Evolutionary conservation across 768 basidiomycete species (phyloP), one percentile per base, ranked within the genome.

Genomic region (Russula olivacea): DNA sequence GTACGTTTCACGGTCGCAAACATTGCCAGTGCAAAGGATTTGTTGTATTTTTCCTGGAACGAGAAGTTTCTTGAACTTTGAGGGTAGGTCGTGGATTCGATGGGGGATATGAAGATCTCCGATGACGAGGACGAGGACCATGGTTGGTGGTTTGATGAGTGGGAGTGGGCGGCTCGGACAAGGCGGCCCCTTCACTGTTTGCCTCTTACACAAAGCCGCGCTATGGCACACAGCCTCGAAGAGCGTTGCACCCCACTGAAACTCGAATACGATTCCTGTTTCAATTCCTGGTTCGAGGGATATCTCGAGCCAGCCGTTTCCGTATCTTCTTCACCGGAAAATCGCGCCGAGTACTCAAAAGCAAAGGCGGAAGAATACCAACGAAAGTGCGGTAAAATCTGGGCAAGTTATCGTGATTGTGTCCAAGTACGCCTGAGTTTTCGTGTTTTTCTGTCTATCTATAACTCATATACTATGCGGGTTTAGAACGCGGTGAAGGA

Each of bases 21-120:
- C 88, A 72, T 98, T 98, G 52, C 97, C 97, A 0, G 96, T 98
- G 73, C 93, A 97, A 28, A 98, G 80, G 63, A 98, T 97, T 74
- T 98, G 96, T 66, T 95, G 92, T 50, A 99, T 98, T 75, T 99
- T 99, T 23, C 97, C 97, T 72, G 72, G 68, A 11, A 84, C 83
- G 3, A 99, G 80, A 1, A 98, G 86, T 71, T 98, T 97, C 78
- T 96, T 95, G 78, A 99, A 99, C 76, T 98, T 98, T 15, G 85
- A 79, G 0, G 97, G 95, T 10, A 99, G 83, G 71, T 97, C 97
- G 72, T 97, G 92, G 10, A 78, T 79, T 49, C 91, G 78, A 73
- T 92, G 88, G 1, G 97, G 97, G 71, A 98, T 98, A 74, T 98
- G 95, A 23, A 98, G 83, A 79, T 99, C 97, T 56, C 96, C 96